These are phyloP conservation scores for Claviceps sp. DNA, from an alignment of 2,329 filamentous ascomycete genomes.

Conservation along the genomic window DNA sequence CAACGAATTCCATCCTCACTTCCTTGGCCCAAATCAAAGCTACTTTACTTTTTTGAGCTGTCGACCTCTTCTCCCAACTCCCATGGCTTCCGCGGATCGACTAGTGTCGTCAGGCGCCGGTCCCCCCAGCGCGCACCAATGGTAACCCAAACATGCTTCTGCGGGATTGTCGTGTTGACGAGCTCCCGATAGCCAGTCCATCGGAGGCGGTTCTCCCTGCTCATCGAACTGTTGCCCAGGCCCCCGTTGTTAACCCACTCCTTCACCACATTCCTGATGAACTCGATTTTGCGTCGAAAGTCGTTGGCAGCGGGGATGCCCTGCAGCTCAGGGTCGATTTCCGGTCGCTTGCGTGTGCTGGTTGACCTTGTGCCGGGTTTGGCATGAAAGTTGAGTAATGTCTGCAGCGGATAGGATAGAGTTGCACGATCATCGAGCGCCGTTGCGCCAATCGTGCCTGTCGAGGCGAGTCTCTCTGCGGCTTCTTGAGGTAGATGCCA, in stretches of 20 bases:
- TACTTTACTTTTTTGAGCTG: constrained; percentile 15
- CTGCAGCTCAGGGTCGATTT: constrained; percentile 47
- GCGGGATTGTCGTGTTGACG: constrained; percentile 32
- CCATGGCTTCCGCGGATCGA: constrained; percentile 40
- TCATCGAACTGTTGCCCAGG: constrained; percentile 52
- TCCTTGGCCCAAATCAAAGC: background rate
- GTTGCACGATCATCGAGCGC: constrained; percentile 58
- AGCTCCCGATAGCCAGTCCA: constrained; percentile 48
- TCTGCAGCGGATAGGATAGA: constrained; percentile 58
- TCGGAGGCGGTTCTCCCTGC: constrained; percentile 36
- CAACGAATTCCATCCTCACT: background rate
- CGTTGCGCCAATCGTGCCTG: constrained; percentile 55
- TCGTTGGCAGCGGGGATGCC: constrained; percentile 58
- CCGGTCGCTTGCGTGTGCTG: constrained; percentile 40
- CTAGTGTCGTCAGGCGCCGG: constrained; percentile 37
- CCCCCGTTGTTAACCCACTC: constrained; percentile 62
- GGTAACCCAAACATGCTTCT: constrained; percentile 56
- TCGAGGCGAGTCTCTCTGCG: constrained; percentile 47
- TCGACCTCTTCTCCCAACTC: constrained; percentile 38
- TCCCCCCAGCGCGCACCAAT: constrained; percentile 52
- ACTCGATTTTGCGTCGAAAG: constrained; percentile 60
- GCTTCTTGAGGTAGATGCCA: constrained; percentile 64
- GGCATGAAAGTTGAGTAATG: constrained; percentile 54
- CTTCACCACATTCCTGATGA: constrained; percentile 52
- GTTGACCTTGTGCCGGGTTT: constrained; percentile 31